phyloP scores from a whole-genome alignment of 768 basidiomycete genomes.

The Tricholoma hemisulphureum region DNA sequence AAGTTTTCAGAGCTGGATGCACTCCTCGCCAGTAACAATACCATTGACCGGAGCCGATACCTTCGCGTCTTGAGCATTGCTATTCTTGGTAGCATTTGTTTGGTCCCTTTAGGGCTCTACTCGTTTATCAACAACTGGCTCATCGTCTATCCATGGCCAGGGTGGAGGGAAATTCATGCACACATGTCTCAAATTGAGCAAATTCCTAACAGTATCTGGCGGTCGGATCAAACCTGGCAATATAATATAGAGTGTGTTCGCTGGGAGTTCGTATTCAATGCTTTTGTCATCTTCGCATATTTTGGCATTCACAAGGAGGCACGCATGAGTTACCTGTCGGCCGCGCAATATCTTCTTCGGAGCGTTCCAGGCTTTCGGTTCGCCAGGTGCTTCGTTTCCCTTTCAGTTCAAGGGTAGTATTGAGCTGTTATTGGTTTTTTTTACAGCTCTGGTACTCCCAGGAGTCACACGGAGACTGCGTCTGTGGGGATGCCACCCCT shows the following conservation, averaged over 20 bases:
- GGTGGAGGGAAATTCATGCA: not conserved
- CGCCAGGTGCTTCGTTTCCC: not conserved
- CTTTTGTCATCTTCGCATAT: not conserved
- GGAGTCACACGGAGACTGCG: not conserved
- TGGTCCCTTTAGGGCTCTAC: not conserved
- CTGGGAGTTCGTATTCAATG: not conserved
- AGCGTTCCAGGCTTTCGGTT: not conserved
- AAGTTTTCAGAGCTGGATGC: not conserved
- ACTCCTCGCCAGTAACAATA: not conserved
- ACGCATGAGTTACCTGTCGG: not conserved
- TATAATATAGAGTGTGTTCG: too few relatives aligned
- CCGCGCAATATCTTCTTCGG: not conserved
- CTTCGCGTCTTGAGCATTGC: constrained; percentile 1
- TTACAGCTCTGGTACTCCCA: not conserved
- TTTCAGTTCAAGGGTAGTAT: not conserved
- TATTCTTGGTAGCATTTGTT: not conserved
- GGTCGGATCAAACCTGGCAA: not conserved
- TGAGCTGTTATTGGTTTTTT: not conserved
- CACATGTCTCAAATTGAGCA: not conserved
- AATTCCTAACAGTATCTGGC: not conserved
- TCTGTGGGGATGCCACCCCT: not conserved
- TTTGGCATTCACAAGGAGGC: not conserved
- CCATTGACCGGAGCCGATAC: not conserved
- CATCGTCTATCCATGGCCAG: not conserved
- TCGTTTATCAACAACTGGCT: not conserved